phyloP scores from a whole-genome alignment of 768 basidiomycete species.

The Coprinellus micaceus region DNA sequence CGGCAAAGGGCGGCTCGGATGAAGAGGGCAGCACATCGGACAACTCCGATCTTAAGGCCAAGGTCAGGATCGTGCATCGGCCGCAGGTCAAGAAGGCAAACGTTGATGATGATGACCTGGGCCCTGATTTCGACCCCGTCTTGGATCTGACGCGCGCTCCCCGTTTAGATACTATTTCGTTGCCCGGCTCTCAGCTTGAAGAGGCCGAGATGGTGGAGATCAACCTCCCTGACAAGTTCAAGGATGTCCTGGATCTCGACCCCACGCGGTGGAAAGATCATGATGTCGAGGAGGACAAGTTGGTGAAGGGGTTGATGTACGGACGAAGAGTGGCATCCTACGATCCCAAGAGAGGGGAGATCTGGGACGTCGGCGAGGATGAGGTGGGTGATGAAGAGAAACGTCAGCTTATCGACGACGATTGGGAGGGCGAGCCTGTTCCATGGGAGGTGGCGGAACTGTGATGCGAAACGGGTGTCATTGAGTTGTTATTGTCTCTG shows the following conservation, averaged over 20 bases:
- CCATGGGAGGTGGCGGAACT: slow-evolving; percentile 81
- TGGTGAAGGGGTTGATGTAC: slow-evolving; percentile 60
- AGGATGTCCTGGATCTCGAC: slow-evolving; percentile 60
- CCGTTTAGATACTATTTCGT: no score
- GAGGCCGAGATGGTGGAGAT: slow-evolving; percentile 45
- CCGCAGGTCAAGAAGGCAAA: slow-evolving; percentile 15
- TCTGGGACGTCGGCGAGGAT: slow-evolving; percentile 72
- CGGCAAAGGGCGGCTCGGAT: slow-evolving; percentile 21
- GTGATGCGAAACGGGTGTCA: slow-evolving; percentile 27
- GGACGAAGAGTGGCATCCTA: slow-evolving; percentile 54
- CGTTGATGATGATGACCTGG: slow-evolving; percentile 32
- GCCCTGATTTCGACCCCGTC: slow-evolving; percentile 25
- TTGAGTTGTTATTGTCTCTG: slow-evolving; percentile 3
- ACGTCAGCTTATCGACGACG: slow-evolving; percentile 47
- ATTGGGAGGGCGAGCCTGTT: slow-evolving; percentile 81
- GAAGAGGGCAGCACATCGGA: slow-evolving; percentile 28
- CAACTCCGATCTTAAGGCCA: slow-evolving; percentile 23
- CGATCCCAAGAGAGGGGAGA: slow-evolving; percentile 59
- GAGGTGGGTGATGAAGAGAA: slow-evolving; percentile 13
- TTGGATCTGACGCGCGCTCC: slow-evolving; percentile 25
- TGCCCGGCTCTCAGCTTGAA: slow-evolving; percentile 17
- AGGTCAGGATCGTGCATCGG: slow-evolving; percentile 34
- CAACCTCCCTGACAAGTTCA: slow-evolving; percentile 64
- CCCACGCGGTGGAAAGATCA: slow-evolving; percentile 38
- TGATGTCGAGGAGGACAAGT: slow-evolving; percentile 43